These are phyloP conservation scores for Penicillium sp. DNA, from an alignment of 2,329 filamentous ascomycete genomes.

Conservation along the genomic window DNA sequence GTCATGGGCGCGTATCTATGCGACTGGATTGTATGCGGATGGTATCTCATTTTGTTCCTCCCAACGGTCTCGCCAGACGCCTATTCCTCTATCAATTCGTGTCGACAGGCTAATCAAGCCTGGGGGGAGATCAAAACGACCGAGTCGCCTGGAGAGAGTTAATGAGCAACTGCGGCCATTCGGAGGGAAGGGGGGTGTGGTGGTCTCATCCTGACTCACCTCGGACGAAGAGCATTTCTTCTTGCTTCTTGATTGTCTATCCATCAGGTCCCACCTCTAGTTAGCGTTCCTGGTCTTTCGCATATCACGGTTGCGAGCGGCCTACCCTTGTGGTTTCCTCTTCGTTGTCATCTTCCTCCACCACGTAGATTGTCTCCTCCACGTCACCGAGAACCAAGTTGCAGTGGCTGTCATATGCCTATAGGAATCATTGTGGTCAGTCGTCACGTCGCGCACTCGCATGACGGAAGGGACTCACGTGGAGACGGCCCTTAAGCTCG, in stretches of 20 bases:
- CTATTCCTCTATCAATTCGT: constrained; percentile 18
- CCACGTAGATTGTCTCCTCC: constrained; percentile 93
- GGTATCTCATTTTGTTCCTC: constrained; percentile 21
- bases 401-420: constrained; percentile 99
- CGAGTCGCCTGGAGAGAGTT: constrained; percentile 64
- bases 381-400: constrained; percentile 96
- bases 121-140: constrained; percentile 73
- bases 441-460: constrained; percentile 5
- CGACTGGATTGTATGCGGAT: constrained; percentile 19
- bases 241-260: constrained; percentile 93
- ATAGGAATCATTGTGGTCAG: constrained; percentile 18
- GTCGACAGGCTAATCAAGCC: constrained; percentile 38
- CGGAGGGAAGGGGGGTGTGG: not conserved
- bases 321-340: constrained; percentile 73
- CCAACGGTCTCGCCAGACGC: constrained; percentile 24
- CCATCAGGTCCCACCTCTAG: not conserved
- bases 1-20: constrained; percentile 30
- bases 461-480: constrained; percentile 63
- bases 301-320: not conserved
- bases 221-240: constrained; percentile 98
- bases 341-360: constrained; percentile 83
- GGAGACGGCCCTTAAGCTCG: constrained; percentile 91
- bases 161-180: not conserved
- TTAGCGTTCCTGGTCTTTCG: constrained; percentile 13
- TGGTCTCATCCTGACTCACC: constrained; percentile 61